Base-by-base conservation (phyloP, 441 rosid species). In the Theobroma grandiflorum region DNA sequence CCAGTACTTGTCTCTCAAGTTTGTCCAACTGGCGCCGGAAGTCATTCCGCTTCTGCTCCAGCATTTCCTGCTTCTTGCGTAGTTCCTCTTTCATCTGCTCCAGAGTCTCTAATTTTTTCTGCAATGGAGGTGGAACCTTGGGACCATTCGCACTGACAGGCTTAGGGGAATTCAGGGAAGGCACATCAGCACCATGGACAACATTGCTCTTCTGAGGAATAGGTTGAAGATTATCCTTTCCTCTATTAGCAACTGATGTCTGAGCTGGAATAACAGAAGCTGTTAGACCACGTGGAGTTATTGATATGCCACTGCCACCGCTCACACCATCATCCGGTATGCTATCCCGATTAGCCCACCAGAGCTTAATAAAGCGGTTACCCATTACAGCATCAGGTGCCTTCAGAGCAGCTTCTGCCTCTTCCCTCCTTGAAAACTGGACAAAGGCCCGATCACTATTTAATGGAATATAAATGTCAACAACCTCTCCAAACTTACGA, bases 301-400 rank as follows among this genome's bases (percentile, higher is more conserved):
- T 55, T 59, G 87, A 82, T 75, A 79, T 75, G 79, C 85, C 84
- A 78, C 57, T 83, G 59, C 86, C 89, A 81, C 85, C 81, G 75
- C 89, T 83, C 43, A 81, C 55, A 66, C 91, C 91, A 78, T 88
- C 92, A 85, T 90, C 95, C 74, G 88, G 89, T 82, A 94, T 83
- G 84, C 87, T 94, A 88, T 97, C 99, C 59, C 99, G 94, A 85
- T 97, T 97, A 70, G 99, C 99, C 99, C 99, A 97, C 97, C 95
- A 93, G 70, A 97, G 90, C 87, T 92, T 97, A 86, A 97, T 94
- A 86, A 97, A 97, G 69, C 99, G 99, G 85, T 97, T 97, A 72
- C 99, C 99, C 99, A 97, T 97, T 72, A 97, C 97, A 82, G 99
- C 99, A 91, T 97, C 99, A 85, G 99, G 99, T 81, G 99, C 91